Evolutionary conservation across 257 asterid genomes (phyloP), one percentile per base, ranked within the genome.

Genomic region (Cynanchum wilfordii): DNA sequence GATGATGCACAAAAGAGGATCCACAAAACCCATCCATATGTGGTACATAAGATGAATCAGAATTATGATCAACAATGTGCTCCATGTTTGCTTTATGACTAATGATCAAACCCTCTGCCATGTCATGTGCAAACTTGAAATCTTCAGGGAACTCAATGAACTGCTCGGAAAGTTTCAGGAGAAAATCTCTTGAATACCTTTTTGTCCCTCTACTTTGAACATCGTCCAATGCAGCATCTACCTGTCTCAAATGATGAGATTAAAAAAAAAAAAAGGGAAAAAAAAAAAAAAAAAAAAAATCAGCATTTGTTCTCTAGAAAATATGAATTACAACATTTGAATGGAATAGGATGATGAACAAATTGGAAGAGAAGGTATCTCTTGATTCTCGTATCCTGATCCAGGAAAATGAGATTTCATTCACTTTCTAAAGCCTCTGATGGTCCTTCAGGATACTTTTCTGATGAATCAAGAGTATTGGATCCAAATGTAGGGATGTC

Each of bases 181-280:
- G 88, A 80, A 92, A 95, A 82, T 95, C 97, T 66, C 96, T 82
- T 13, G 99, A 84, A 78, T 95, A 95, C 74, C 75, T 86, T 80
- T 86, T 94, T 64, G 67, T 71, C 57, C 73, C 96, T 76, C 80
- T 69, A 36, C 27, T 36, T 64, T 64, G 50, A 64, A 2, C 42
- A 38, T 33, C 47, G 16, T 36, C 22, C 40, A 30, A 17, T 36
- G 49, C 42, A 7, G 69, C 29, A 70, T 73, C 81, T 68, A 80
- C 90, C 66, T 76, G 59, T 70, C 58, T 80, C 54, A 78, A 76
- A 50, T 76, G 7, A 62, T 30, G 44, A 16, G 27, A 54, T 27
- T 19, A n/a, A 9, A 54, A 58, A 7, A 17, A 20, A 17, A 17
- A 7, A 7, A 2, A 4, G 22, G 17, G 0, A 33, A 40, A 40